Conservation (phyloP, 495 filamentous ascomycete genomes). For the Penicillium atrosanguineum region DNA sequence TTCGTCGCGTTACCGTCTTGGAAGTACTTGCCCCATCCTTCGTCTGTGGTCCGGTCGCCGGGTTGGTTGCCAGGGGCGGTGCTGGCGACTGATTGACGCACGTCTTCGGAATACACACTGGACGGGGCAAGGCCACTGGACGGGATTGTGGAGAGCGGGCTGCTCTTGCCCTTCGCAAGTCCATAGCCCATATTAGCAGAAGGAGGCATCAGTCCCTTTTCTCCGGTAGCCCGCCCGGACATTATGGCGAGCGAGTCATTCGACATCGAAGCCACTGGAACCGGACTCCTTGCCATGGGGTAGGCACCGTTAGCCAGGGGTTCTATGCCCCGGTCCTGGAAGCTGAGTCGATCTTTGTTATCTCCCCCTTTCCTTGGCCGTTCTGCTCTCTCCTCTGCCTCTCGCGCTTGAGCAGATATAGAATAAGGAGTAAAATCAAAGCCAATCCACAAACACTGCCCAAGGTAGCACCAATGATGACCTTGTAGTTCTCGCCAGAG, state of each 20-base stretch:
- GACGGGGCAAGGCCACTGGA: constrained; percentile 27
- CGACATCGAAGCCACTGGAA: constrained; percentile 46
- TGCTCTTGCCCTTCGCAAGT: constrained; percentile 19
- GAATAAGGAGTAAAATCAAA: constrained; percentile 62
- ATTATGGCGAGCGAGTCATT: constrained; percentile 44
- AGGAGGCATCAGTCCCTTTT: constrained; percentile 34
- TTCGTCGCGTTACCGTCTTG: constrained; percentile 49
- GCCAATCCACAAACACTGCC: constrained; percentile 73
- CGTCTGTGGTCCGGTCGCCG: constrained; percentile 50
- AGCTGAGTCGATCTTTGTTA: constrained; percentile 61
- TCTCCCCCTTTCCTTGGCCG: constrained; percentile 54
- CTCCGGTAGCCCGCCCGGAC: constrained; percentile 37
- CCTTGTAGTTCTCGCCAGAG: constrained; percentile 42
- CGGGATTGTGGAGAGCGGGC: constrained; percentile 36
- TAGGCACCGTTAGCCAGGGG: constrained; percentile 44
- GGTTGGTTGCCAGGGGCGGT: constrained; percentile 17
- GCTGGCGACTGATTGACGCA: constrained; percentile 22
- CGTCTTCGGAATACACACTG: constrained; percentile 23
- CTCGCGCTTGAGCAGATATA: constrained; percentile 66
- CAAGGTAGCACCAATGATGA: constrained; percentile 74
- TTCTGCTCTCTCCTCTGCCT: constrained; percentile 53
- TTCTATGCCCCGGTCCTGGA: constrained; percentile 60
- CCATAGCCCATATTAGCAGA: constrained; percentile 24
- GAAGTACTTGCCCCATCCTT: constrained; percentile 63
- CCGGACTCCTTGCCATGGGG: constrained; percentile 42